Conservation (phyloP, 2,329 filamentous ascomycete genomes). For the Cercospora zeae-maydis region DNA sequence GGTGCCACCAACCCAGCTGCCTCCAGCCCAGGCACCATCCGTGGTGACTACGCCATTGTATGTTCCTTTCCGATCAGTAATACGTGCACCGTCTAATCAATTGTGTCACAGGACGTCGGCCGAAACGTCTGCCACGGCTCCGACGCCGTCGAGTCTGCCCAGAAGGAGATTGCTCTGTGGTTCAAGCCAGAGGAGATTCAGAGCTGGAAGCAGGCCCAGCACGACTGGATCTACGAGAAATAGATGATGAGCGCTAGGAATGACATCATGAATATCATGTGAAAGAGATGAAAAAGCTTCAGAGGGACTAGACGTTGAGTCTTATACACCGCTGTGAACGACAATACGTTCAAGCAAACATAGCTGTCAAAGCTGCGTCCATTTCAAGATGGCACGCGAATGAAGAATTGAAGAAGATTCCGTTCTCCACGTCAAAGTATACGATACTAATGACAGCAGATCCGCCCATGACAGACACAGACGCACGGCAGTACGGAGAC, state of each 20-base stretch:
- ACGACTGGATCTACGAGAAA: constrained; percentile 98
- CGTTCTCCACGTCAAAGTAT: background rate
- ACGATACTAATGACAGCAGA: background rate
- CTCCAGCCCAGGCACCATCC: constrained; percentile 95
- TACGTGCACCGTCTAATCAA: background rate
- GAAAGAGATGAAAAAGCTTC: background rate
- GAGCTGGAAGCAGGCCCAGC: constrained; percentile 77
- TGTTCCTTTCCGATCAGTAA: constrained; percentile 9
- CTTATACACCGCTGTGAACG: background rate
- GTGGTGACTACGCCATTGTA: constrained; percentile 81
- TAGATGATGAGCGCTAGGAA: constrained; percentile 27
- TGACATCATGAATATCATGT: constrained; percentile 2
- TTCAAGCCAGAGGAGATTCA: constrained; percentile 86
- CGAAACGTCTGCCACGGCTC: constrained; percentile 99
- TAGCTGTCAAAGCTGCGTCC: background rate
- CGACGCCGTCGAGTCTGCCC: constrained; percentile 95
- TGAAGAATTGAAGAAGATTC: background rate
- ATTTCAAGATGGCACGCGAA: background rate
- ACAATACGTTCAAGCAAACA: background rate
- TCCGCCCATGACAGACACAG: too few species aligned
- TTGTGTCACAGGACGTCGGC: constrained; percentile 62
- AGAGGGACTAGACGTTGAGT: background rate
- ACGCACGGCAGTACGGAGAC: too few species aligned
- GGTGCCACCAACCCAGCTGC: constrained; percentile 98
- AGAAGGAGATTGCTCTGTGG: constrained; percentile 99